Percentiles rank a stretch among this genome's conserved stretches.
phyloP scores from a whole-genome alignment of 352 stramenopile species.

The Peronospora destructor region DNA sequence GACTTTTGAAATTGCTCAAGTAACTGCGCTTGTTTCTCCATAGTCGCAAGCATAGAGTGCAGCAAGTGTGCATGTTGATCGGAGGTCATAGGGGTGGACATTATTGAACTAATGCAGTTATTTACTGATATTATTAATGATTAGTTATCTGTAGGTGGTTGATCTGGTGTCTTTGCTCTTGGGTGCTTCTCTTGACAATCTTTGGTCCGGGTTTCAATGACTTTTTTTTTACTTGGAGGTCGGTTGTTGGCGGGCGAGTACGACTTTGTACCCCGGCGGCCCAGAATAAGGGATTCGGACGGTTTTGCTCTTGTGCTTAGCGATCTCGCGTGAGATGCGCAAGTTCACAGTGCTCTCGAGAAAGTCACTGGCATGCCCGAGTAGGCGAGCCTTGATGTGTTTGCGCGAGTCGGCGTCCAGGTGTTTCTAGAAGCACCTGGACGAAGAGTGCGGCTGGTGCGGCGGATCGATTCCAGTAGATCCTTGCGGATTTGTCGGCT shows the following conservation, averaged over 20 bases:
- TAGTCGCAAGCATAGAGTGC: constrained; percentile 1
- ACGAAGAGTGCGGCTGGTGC: not conserved
- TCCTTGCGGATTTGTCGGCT: not conserved
- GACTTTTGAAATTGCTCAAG: not conserved
- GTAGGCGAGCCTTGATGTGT: not conserved
- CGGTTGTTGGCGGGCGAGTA: no score
- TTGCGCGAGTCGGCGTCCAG: constrained; percentile 1
- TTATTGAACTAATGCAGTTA: not conserved
- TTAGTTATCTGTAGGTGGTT: not conserved
- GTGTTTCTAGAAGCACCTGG: not conserved
- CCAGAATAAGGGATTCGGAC: no score
- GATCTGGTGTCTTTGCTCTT: not conserved
- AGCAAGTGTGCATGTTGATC: constrained; percentile 1
- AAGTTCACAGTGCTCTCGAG: constrained; percentile 2
- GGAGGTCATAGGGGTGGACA: constrained; percentile 1
- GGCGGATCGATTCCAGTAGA: not conserved
- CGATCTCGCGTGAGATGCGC: constrained; percentile 1
- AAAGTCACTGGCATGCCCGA: not conserved
- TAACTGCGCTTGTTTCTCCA: not conserved
- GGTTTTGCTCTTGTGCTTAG: no score
- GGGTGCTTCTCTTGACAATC: no score
- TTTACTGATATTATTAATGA: constrained; percentile 3
- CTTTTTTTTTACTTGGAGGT: no score
- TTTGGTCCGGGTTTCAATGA: no score
- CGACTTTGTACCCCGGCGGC: no score